A percentile compares a stretch with the other conserved stretches of the same genome.
Evolutionary conservation across 73 alveolate genomes (phyloP).

Genomic region (Stentor coeruleus): DNA sequence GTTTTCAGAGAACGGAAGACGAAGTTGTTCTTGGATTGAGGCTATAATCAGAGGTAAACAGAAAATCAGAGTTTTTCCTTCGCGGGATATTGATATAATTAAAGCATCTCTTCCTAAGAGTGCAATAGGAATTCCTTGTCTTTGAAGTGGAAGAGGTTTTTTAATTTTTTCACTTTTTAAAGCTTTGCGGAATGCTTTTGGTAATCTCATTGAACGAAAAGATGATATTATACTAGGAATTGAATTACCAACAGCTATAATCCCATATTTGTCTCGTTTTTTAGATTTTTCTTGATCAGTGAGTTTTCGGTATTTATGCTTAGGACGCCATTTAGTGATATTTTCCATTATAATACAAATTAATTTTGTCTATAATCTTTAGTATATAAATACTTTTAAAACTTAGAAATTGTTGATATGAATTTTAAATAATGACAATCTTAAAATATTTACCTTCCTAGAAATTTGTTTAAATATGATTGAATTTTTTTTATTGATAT

Average conservation of each 20-base stretch:
- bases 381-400: no score
- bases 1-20: slow-evolving; percentile 34
- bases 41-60: slow-evolving; percentile 73
- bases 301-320: slow-evolving; percentile 35
- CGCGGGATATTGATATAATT: slow-evolving; percentile 91
- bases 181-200: slow-evolving; percentile 30
- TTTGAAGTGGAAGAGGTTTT: slow-evolving; percentile 47
- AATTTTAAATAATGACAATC: no score
- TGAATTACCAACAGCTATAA: slow-evolving; percentile 39
- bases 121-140: slow-evolving; percentile 47
- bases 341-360: neutral
- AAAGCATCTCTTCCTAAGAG: slow-evolving; percentile 86
- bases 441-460: no score
- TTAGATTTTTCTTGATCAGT: slow-evolving; percentile 27
- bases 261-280: slow-evolving; percentile 23
- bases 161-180: slow-evolving; percentile 39
- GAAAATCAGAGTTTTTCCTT: slow-evolving; percentile 90
- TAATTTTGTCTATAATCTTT: no score
- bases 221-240: slow-evolving; percentile 50
- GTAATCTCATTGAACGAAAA: slow-evolving; percentile 37
- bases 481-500: no score
- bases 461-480: no score
- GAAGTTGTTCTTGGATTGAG: slow-evolving; percentile 41
- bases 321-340: slow-evolving; percentile 44
- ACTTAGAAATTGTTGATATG: no score